Percentiles rank a stretch among this genome's conserved stretches.
Evolutionary conservation across 2,329 filamentous ascomycete species (phyloP).

Genomic region (Colletotrichum somersetense): DNA sequence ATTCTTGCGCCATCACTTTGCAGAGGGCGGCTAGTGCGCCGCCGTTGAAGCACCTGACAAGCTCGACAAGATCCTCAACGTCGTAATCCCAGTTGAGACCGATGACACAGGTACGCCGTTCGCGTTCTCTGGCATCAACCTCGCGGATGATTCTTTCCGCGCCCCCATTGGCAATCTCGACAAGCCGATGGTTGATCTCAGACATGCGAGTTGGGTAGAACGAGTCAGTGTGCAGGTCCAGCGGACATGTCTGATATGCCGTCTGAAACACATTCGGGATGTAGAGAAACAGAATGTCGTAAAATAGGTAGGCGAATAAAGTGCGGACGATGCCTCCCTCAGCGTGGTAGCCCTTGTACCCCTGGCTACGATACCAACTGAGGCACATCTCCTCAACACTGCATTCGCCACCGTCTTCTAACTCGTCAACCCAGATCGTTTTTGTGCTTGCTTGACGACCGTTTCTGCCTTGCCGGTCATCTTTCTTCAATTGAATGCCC

Average conservation of each 20-base stretch:
- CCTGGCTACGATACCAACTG: conserved; percentile 82
- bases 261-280: conserved; percentile 98
- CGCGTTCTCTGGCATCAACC: conserved; percentile 77
- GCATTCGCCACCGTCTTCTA: conserved; percentile 78
- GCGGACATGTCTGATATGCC: conserved; percentile 90
- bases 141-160: conserved; percentile 75
- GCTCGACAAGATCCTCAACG: conserved; percentile 81
- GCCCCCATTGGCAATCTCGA: conserved; percentile 86
- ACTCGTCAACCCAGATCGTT: conserved; percentile 89
- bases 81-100: conserved; percentile 93
- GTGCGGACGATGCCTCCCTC: conserved; percentile 95
- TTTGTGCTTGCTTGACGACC: conserved; percentile 69
- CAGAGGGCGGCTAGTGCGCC: conserved; percentile 85
- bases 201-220: conserved; percentile 89
- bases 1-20: conserved; percentile 96
- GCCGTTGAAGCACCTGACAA: conserved; percentile 83
- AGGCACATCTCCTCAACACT: conserved; percentile 96
- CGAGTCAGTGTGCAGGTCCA: conserved; percentile 92
- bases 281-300: conserved; percentile 91
- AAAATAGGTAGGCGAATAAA: conserved; percentile 90
- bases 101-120: conserved; percentile 84
- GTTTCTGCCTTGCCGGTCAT: conserved; percentile 58
- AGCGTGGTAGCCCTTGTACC: conserved; percentile 95
- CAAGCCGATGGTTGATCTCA: conserved; percentile 89
- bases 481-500: conserved; percentile 81